Evolutionary conservation across 2,329 filamentous ascomycete genomes (phyloP).

Genomic region (Botrytis fragariae): DNA sequence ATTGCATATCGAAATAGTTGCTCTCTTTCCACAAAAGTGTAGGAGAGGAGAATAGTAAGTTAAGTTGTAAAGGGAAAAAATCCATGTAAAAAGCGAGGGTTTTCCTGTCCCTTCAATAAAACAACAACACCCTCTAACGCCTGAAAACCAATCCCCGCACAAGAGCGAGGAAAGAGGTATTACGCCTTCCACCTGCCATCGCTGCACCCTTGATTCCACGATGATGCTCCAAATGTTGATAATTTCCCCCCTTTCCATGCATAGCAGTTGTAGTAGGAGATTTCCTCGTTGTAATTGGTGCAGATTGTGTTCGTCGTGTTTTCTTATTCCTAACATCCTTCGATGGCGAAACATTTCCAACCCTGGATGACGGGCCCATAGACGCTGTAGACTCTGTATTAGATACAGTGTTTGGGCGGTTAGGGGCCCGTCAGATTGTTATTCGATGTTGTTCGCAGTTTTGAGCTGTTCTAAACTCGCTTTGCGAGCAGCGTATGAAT

Average conservation of each 20-base stretch:
- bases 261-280: conserved; percentile 13
- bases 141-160: conserved; percentile 20
- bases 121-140: conserved; percentile 21
- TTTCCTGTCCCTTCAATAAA: conserved; percentile 11
- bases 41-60: conserved; percentile 14
- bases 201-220: conserved; percentile 8
- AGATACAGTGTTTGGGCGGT: conserved; percentile 21
- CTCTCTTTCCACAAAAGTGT: not conserved
- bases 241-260: conserved; percentile 14
- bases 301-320: conserved; percentile 17
- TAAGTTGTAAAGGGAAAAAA: conserved; percentile 7
- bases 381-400: conserved; percentile 18
- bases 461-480: conserved; percentile 98
- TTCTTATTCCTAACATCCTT: conserved; percentile 19
- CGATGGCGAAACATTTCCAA: conserved; percentile 13
- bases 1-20: conserved; percentile 10
- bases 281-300: conserved; percentile 12
- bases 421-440: conserved; percentile 67
- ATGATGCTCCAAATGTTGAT: conserved; percentile 16
- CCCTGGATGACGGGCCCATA: conserved; percentile 30
- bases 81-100: conserved; percentile 15
- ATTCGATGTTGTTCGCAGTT: conserved; percentile 97
- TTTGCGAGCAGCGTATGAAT: conserved; percentile 89
- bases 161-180: conserved; percentile 20
- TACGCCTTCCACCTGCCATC: conserved; percentile 11